Evolutionary conservation across 768 basidiomycete genomes (phyloP).

Genomic region (Fibroporia radiculosa): DNA sequence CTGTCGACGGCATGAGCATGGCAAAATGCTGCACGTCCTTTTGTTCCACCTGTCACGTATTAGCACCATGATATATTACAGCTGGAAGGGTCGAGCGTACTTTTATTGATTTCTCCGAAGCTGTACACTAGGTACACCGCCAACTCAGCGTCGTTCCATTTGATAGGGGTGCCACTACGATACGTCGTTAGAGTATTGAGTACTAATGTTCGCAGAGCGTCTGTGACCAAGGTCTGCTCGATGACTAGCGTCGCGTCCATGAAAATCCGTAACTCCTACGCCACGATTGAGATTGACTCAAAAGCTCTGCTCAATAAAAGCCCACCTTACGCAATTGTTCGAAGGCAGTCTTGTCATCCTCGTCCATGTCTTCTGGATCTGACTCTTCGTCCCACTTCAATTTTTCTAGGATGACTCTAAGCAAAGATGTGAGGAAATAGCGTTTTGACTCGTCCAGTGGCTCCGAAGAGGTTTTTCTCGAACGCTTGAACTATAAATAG

Average conservation of each 20-base stretch:
- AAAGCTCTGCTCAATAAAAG: slow-evolving; percentile 4
- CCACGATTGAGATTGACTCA: background rate
- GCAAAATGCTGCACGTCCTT: slow-evolving; percentile 84
- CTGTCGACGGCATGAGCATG: slow-evolving; percentile 60
- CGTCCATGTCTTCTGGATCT: slow-evolving; percentile 77
- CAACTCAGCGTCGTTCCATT: slow-evolving; percentile 92
- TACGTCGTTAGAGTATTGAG: slow-evolving; percentile 69
- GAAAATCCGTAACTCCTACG: slow-evolving; percentile 76
- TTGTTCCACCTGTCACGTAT: slow-evolving; percentile 49
- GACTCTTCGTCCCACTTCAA: slow-evolving; percentile 86
- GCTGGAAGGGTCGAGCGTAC: slow-evolving; percentile 34
- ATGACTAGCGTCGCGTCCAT: slow-evolving; percentile 83
- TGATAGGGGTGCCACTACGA: slow-evolving; percentile 50
- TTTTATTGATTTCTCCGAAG: slow-evolving; percentile 89
- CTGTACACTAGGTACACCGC: slow-evolving; percentile 91
- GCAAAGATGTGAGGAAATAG: slow-evolving; percentile 68
- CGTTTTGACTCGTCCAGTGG: slow-evolving; percentile 60
- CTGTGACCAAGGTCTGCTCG: slow-evolving; percentile 79
- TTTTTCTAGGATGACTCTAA: slow-evolving; percentile 76
- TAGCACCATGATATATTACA: background rate
- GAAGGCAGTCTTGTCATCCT: slow-evolving; percentile 80
- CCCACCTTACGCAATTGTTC: slow-evolving; percentile 78
- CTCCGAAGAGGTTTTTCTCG: slow-evolving; percentile 49
- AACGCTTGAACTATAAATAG: slow-evolving; percentile 71
- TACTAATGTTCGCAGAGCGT: slow-evolving; percentile 65